Conservation (phyloP, 2,329 filamentous ascomycete species). For the Ascochyta rabiei region DNA sequence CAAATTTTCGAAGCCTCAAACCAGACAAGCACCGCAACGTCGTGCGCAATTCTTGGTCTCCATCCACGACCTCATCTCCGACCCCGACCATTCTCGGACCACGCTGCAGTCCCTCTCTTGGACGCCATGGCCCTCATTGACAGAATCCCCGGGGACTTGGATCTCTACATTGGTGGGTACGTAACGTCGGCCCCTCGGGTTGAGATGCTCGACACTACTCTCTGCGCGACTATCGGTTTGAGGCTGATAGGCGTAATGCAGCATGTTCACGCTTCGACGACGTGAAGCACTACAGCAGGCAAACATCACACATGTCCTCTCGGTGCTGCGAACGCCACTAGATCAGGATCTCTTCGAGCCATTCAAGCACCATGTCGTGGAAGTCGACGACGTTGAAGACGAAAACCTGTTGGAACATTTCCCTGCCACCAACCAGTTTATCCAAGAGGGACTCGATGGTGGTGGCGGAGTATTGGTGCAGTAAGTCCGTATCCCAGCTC, state of each 20-base stretch:
- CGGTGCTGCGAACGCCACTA: conserved; percentile 70
- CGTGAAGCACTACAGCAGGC: conserved; percentile 71
- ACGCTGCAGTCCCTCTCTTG: conserved; percentile 7
- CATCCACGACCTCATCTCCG: conserved; percentile 29
- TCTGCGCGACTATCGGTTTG: conserved; percentile 17
- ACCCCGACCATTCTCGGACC: conserved; percentile 22
- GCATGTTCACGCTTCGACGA: conserved; percentile 78
- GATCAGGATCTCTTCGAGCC: conserved; percentile 63
- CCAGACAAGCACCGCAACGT: conserved; percentile 23
- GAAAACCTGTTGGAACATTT: conserved; percentile 85
- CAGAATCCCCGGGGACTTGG: conserved; percentile 70
- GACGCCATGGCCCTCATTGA: conserved; percentile 65
- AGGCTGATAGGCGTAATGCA: conserved; percentile 51
- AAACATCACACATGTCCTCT: conserved; percentile 89
- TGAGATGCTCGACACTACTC: conserved; percentile 21
- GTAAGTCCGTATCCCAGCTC: conserved; percentile 62
- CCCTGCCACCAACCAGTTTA: conserved; percentile 78
- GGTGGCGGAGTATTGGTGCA: conserved; percentile 70
- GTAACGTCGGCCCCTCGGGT: conserved; percentile 38
- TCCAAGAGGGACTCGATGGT: conserved; percentile 72
- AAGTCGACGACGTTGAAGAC: conserved; percentile 90
- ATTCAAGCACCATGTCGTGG: conserved; percentile 76
- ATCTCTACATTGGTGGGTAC: conserved; percentile 82
- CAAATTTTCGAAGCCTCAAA: conserved; percentile 28
- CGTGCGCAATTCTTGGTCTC: conserved; percentile 19